Evolutionary conservation across 1,284 basidiomycete genomes (phyloP), one percentile per base, ranked within the genome.

Genomic region (Sanghuangporus sanghuang): DNA sequence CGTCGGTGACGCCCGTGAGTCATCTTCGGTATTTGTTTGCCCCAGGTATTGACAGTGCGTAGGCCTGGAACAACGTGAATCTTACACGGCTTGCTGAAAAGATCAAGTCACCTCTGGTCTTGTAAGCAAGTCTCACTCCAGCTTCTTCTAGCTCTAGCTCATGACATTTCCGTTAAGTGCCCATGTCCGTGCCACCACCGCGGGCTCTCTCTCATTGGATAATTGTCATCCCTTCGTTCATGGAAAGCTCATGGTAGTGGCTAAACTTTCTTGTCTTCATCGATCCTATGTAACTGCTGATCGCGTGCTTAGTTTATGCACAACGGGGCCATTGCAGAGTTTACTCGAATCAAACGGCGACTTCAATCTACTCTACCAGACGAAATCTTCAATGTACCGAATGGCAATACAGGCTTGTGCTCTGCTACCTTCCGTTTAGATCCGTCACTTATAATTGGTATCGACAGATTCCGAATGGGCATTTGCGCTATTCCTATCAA

Each of bases 11-110:
- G 4, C 96, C 94, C 4, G 93, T 94, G 65, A 69, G 82, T 75
- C 38, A 38, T 27, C 40, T 50, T 14, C 35, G 32, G 35, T 52
- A 21, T 40, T 53, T 42, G 61, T 53, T 8, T 50, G 57, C 23
- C n/a, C 44, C 72, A 49, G 8, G 23, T 6, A 21, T 50, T 61
- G 53, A 66, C 60, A 23, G n/a, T 38, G 36, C 56, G 46, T 54
- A 95, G 92, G 94, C 93, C 12, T 96, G 94, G 95, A 96, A 95
- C 70, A 97, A 97, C 70, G 85, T 89, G 40, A 98, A 98, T 73
- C 81, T 98, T 39, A 85, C 85, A 38, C 84, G 95, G 14, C 75
- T 98, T 39, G 95, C 96, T 0, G 95, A 97, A 76, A 98, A 97
- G 79, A 95, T 96, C 75, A 91, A 95, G 73, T 95, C 92, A 0